Percentiles rank a stretch among this genome's conserved stretches.
Conservation (phyloP, 768 basidiomycete species). For the Trametes cinnabarina region DNA sequence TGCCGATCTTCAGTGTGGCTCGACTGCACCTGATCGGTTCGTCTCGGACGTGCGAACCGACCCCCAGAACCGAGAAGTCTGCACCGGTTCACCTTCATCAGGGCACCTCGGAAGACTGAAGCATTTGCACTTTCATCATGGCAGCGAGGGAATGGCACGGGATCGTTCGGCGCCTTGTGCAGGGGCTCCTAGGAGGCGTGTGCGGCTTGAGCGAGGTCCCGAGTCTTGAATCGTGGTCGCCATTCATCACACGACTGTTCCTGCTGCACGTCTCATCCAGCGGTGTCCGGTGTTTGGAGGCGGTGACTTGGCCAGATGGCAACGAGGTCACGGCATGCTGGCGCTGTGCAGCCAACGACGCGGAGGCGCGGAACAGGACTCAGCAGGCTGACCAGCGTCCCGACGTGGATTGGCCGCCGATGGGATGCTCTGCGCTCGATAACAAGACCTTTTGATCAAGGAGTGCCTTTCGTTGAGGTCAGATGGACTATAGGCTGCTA, state of each 20-base stretch:
- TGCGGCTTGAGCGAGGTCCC: slow-evolving; percentile 5
- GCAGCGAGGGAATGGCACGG: not conserved
- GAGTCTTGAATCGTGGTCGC: not conserved
- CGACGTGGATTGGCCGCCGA: slow-evolving; percentile 5
- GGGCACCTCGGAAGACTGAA: not conserved
- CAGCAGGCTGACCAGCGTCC: not conserved
- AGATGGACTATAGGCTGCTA: not conserved
- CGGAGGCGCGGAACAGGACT: not conserved
- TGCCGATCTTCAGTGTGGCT: not conserved
- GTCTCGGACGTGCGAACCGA: not conserved
- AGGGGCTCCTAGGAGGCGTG: not conserved
- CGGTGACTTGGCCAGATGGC: too few species aligned
- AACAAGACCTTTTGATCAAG: not conserved
- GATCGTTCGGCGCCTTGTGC: not conserved
- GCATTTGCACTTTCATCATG: not conserved
- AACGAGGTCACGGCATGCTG: not conserved
- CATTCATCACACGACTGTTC: not conserved
- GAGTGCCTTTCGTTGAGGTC: slow-evolving; percentile 1
- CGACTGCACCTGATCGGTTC: not conserved
- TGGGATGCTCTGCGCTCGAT: not conserved
- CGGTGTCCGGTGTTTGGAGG: not conserved
- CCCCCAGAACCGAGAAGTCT: too few species aligned
- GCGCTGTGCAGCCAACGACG: not conserved
- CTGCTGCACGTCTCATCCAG: not conserved
- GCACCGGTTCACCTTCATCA: too few species aligned